phyloP scores from a whole-genome alignment of 192 early-diverging fungal genomes.

The Backusella parvicylindrica region DNA sequence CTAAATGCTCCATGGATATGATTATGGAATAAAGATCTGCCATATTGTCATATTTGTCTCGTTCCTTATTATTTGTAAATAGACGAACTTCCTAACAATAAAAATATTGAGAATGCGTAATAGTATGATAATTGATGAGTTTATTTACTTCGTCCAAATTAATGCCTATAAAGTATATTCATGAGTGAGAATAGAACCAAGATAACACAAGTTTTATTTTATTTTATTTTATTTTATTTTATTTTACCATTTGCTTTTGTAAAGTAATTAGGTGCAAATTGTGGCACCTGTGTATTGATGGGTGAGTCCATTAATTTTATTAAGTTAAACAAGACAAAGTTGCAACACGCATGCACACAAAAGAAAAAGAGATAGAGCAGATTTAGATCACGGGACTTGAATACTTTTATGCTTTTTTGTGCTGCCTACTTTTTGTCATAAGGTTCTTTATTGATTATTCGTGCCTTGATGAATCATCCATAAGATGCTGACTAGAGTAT shows the following conservation, averaged over 20 bases:
- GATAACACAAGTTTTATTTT: neutral
- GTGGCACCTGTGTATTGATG: conserved; percentile 7
- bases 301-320: conserved; percentile 5
- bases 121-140: neutral
- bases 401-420: neutral
- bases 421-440: too few species aligned
- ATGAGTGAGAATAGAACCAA: neutral
- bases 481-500: too few species aligned
- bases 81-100: conserved; percentile 67
- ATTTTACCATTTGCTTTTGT: conserved; percentile 3
- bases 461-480: too few species aligned
- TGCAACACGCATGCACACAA: neutral
- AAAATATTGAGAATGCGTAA: neutral
- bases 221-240: neutral
- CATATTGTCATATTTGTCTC: conserved; percentile 89
- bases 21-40: conserved; percentile 93
- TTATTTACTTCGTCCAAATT: conserved; percentile 15
- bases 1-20: conserved; percentile 86
- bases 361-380: neutral
- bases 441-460: too few species aligned
- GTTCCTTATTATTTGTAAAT: conserved; percentile 77
- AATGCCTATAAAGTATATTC: conserved; percentile 4
- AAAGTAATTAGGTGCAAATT: conserved; percentile 12
- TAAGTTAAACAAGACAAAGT: neutral
- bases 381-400: neutral